Percentiles rank a stretch among this genome's conserved stretches.
Evolutionary conservation across 1,139 yeast genomes (phyloP).

Genomic region (Magnusiomyces tetraspermus): DNA sequence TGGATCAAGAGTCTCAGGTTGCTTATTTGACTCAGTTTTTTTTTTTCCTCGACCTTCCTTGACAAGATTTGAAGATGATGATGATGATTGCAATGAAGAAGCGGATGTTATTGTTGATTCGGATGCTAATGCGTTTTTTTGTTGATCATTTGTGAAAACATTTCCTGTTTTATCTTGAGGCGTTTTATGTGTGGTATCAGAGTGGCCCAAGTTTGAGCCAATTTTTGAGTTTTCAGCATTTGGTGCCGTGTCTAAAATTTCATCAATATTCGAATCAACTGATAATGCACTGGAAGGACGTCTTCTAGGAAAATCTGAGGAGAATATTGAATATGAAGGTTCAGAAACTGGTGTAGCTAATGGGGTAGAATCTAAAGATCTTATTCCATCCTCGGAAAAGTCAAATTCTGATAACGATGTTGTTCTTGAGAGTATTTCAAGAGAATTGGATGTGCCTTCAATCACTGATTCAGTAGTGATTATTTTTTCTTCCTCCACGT

Average conservation of each 20-base stretch:
- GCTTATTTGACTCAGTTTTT: too few relatives aligned
- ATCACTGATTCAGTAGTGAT: neutral
- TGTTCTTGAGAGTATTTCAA: neutral
- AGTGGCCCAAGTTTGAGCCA: neutral
- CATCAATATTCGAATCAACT: neutral
- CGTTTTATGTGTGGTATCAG: too few relatives aligned
- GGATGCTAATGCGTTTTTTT: neutral
- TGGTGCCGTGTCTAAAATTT: neutral
- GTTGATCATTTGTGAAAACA: too few relatives aligned
- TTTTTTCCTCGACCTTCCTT: neutral
- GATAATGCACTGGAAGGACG: neutral
- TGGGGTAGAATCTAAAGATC: neutral
- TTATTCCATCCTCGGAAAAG: neutral
- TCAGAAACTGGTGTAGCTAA: neutral
- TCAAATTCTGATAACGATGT: neutral
- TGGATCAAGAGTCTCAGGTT: too few relatives aligned
- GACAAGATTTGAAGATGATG: too few relatives aligned
- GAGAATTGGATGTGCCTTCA: neutral
- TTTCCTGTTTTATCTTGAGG: too few relatives aligned
- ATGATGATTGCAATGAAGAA: neutral
- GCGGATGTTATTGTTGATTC: neutral
- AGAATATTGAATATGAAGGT: neutral
- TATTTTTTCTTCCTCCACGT: neutral
- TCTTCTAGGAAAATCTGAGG: neutral
- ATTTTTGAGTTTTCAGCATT: neutral